Evolutionary conservation across 371 early-diverging fungal species (phyloP), one percentile per base, ranked within the genome.

Genomic region (Capillidium rhysosporum): DNA sequence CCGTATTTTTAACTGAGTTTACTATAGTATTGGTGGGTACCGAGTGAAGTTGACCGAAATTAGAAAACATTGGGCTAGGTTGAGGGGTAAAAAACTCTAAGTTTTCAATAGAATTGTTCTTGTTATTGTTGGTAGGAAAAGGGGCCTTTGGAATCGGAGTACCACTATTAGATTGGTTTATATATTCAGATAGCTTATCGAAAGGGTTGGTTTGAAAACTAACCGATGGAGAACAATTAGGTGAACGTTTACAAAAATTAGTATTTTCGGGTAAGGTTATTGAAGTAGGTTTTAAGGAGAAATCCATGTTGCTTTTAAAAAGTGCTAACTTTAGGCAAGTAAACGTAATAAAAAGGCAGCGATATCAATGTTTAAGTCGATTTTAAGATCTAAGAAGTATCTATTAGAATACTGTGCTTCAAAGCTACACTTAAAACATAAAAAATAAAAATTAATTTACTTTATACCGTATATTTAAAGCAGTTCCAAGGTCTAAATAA

Each of bases 221-320:
- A 23, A 52, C 41, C 7, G 52, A 52, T 21, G 39, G 52, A 3
- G 40, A 25, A 23, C 8, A 2, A 16, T 26, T 40, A 9, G 28
- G 28, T 8, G 52, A 52, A 38, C 24, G 41, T 16, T 16, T 40
- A 26, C 29, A 52, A 40, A 52, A 52, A 12, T 30, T 16, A 9
- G 39, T 21, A 2, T 18, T 16, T 28, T 52, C 52, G 23, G 52
- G 52, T 2, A 52, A 25, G 12, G 40, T 40, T n/a, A 52, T 52
- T 20, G 52, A 52, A 26, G 52, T 52, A 25, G 52, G 52, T 26
- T 52, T 52, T 14, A 52, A 52, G 1, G 52, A 52, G 18, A 52
- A 8, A 16, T 40, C 34, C 52, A 52, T 52, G 21, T 40, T 52
- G 26, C 16, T 24, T 21, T 24, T 46, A 25, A 46, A 34, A 34